phyloP scores from a whole-genome alignment of 2,329 filamentous ascomycete genomes.

The Phoma sp. region DNA sequence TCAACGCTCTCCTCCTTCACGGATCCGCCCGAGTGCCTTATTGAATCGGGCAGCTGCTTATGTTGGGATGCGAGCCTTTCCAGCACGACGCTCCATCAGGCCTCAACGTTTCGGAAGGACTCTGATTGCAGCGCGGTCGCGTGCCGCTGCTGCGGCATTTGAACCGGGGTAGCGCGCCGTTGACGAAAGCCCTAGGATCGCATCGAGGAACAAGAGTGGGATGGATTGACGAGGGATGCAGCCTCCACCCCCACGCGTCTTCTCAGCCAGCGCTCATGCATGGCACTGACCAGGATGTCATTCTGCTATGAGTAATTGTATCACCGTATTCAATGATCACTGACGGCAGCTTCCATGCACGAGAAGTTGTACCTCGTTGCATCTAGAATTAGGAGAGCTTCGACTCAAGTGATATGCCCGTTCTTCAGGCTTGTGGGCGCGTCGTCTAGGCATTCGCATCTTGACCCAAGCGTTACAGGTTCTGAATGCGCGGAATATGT shows the following conservation, averaged over 20 bases:
- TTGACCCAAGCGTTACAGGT: neutral
- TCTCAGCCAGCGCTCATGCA: conserved; percentile 23
- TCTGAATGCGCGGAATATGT: neutral
- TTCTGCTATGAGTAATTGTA: conserved; percentile 43
- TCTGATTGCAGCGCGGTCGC: conserved; percentile 8
- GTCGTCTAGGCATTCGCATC: neutral
- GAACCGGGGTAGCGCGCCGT: conserved; percentile 8
- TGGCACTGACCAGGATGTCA: conserved; percentile 23
- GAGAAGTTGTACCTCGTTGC: conserved; percentile 1
- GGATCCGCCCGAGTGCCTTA: neutral
- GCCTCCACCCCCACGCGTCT: conserved; percentile 27
- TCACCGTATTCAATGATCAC: conserved; percentile 28
- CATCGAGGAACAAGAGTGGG: conserved; percentile 21
- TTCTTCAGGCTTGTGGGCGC: neutral
- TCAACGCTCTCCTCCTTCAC: conserved; percentile 1
- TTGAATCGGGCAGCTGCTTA: conserved; percentile 26
- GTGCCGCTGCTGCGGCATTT: conserved; percentile 24
- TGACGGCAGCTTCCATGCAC: conserved; percentile 4
- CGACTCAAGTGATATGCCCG: conserved; percentile 10
- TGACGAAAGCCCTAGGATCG: conserved; percentile 16
- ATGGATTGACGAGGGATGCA: conserved; percentile 18
- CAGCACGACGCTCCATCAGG: conserved; percentile 3
- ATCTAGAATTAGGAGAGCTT: conserved; percentile 24
- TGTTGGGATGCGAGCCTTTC: neutral
- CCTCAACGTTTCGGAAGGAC: conserved; percentile 12